phyloP scores from a whole-genome alignment of 257 asterid species.

The Gentiana macrophylla region DNA sequence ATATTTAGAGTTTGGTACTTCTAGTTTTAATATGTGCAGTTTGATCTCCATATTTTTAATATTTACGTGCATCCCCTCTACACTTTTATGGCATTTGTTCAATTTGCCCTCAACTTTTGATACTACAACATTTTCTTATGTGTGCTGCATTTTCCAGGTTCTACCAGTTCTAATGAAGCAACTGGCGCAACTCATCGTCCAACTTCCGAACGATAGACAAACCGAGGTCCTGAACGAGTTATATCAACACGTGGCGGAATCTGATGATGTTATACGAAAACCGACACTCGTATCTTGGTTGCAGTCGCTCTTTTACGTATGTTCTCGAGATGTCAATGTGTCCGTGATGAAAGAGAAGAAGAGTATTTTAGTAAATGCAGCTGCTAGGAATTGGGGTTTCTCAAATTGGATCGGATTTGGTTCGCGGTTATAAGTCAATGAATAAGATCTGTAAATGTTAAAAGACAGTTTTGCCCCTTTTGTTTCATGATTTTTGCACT shows the following conservation, averaged over 20 bases:
- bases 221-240: slow-evolving; percentile 47
- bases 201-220: slow-evolving; percentile 46
- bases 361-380: not conserved
- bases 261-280: slow-evolving; percentile 70
- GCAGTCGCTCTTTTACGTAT: slow-evolving; percentile 64
- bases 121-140: too few species aligned
- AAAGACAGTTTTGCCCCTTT: too few species aligned
- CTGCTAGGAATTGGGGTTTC: not conserved
- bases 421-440: slow-evolving; percentile 10
- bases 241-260: slow-evolving; percentile 69
- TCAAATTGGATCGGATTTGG: not conserved
- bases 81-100: too few species aligned
- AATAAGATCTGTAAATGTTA: too few species aligned
- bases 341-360: slow-evolving; percentile 1
- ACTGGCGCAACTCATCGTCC: slow-evolving; percentile 48
- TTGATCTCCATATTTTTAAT: too few species aligned
- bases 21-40: too few species aligned
- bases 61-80: too few species aligned
- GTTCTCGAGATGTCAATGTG: slow-evolving; percentile 25
- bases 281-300: slow-evolving; percentile 73
- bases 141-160: slow-evolving; percentile 33
- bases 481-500: too few species aligned
- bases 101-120: too few species aligned
- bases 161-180: slow-evolving; percentile 63
- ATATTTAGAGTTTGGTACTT: too few species aligned